A percentile compares a stretch with the other conserved stretches of the same genome.
Conservation (phyloP, 495 filamentous ascomycete species). For the Hypomontagnella monticulosa region DNA sequence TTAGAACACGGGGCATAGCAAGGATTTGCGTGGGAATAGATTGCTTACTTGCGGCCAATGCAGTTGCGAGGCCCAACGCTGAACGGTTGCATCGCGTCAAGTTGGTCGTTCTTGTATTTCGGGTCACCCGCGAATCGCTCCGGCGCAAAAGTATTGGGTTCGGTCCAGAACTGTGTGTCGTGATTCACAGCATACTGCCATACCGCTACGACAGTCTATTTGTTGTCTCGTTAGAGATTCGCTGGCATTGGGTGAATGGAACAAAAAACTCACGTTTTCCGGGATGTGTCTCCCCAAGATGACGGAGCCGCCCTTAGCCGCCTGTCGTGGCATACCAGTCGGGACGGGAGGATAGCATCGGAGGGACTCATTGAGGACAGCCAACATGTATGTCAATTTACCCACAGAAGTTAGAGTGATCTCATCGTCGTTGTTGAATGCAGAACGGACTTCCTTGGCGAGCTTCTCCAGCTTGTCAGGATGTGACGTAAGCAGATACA, state of each 20-base stretch:
- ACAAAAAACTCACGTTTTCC: slow-evolving; percentile 46
- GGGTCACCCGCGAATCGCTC: slow-evolving; percentile 60
- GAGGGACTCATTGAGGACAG: slow-evolving; percentile 61
- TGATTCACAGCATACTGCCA: slow-evolving; percentile 59
- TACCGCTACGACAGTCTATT: slow-evolving; percentile 61
- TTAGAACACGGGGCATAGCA: slow-evolving; percentile 10
- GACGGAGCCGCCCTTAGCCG: slow-evolving; percentile 54
- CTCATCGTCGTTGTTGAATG: slow-evolving; percentile 54
- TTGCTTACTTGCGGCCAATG: slow-evolving; percentile 63
- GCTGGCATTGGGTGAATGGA: neutral
- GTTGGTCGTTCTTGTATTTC: slow-evolving; percentile 55
- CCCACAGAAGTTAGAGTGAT: slow-evolving; percentile 56
- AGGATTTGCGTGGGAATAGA: neutral
- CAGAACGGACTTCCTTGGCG: slow-evolving; percentile 53
- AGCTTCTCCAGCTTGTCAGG: slow-evolving; percentile 52
- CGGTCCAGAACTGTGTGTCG: slow-evolving; percentile 50
- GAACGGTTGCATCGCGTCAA: slow-evolving; percentile 62
- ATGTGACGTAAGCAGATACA: slow-evolving; percentile 57
- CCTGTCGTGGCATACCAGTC: slow-evolving; percentile 54
- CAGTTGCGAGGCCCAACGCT: slow-evolving; percentile 63
- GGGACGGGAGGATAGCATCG: slow-evolving; percentile 62
- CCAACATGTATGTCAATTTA: slow-evolving; percentile 59
- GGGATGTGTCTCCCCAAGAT: slow-evolving; percentile 58
- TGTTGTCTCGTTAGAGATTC: slow-evolving; percentile 1
- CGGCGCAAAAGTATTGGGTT: slow-evolving; percentile 59